Conservation (phyloP, 176 grass and related monocot genomes). For the Oryza glaberrima region DNA sequence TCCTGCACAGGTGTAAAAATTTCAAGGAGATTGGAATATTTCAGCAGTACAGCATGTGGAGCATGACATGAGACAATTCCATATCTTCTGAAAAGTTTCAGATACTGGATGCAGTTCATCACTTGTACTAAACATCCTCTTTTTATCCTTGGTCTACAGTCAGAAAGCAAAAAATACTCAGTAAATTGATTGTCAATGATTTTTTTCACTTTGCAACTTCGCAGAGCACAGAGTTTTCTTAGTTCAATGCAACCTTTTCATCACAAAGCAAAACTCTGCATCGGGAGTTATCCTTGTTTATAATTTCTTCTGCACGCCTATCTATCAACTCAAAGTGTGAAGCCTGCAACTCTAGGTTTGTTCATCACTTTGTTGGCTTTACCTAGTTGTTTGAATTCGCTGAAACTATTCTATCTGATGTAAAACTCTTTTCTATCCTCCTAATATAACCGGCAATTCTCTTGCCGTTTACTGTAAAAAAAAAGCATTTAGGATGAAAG, state of each 20-base stretch:
- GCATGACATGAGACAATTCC: neutral
- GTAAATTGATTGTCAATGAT: neutral
- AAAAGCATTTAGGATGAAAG: conserved; percentile 32
- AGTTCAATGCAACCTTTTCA: conserved; percentile 58
- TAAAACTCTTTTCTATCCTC: no score
- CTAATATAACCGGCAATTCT: no score
- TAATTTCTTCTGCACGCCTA: no score
- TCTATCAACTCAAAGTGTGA: no score
- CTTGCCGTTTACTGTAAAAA: neutral
- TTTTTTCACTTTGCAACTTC: neutral
- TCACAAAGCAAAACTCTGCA: conserved; percentile 69
- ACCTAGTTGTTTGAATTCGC: no score
- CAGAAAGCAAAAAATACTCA: neutral
- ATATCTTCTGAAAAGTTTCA: conserved; percentile 64
- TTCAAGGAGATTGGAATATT: conserved; percentile 9
- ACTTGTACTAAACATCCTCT: conserved; percentile 69
- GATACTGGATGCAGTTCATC: conserved; percentile 54
- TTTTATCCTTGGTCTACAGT: conserved; percentile 60
- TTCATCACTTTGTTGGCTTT: no score
- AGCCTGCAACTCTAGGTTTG: no score
- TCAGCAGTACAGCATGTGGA: neutral
- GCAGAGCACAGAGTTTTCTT: neutral
- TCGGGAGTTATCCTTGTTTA: conserved; percentile 73
- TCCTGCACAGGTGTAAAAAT: conserved; percentile 50
- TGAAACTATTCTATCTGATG: no score